Evolutionary conservation across 306 rosid genomes (phyloP), one percentile per base, ranked within the genome.

Genomic region (Prunus mira): DNA sequence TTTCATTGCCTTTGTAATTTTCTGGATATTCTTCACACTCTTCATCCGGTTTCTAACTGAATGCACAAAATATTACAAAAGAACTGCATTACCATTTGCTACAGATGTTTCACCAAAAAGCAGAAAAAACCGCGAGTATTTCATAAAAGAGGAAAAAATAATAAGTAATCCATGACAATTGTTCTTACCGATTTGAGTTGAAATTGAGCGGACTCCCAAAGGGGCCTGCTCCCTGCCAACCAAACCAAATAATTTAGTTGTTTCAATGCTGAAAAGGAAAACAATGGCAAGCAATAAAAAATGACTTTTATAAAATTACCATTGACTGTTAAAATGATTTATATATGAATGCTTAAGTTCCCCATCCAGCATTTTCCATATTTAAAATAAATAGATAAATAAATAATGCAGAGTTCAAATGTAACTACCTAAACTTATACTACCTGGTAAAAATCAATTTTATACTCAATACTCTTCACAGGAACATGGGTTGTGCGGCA

Each of bases 1-100:
- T 80, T 95, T 95, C 99, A 95, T 95, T 18, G 99, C 99, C 89
- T 95, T 95, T 17, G 99, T 95, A 75, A 95, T 95, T 74, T 95
- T 95, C 89, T 95, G 99, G 73, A 95, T 95, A 87, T 76, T 95
- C 83, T 87, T 95, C 75, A 95, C 98, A 95, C 98, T 95, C 91
- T 92, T 92, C 99, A 95, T 95, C 64, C 99, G 88, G 76, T 80
- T 92, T 73, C 99, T 86, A 73, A 95, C 99, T 95, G 87, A 57
- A 79, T 3, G 12, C 57, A 77, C 20, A 51, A 73, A 73, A 38
- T 52, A 79, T 52, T 67, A 81, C 25, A n/a, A 38, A 70, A 15
- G 19, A 80, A 46, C 74, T 60, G 65, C 45, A 54, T 54, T 22
- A 67, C 49, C 38, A n/a, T 19, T 10, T 28, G 22, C 12, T 14